phyloP scores from a whole-genome alignment of 805 yeast species.

The Cyberlindnera lachancei region DNA sequence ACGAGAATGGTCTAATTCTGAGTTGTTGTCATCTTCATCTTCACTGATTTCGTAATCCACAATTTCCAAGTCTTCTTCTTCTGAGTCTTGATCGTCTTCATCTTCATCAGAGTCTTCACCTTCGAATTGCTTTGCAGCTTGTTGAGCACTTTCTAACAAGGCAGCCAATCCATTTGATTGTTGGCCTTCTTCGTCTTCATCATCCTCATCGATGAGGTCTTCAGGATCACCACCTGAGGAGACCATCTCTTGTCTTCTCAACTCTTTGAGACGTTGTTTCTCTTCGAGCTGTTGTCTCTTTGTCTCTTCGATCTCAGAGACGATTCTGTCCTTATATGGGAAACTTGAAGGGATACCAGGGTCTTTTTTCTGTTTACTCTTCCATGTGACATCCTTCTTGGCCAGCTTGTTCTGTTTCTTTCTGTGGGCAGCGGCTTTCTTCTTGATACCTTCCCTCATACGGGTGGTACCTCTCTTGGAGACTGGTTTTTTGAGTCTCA shows the following conservation, averaged over 20 bases:
- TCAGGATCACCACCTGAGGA: slow-evolving; percentile 30
- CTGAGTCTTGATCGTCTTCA: slow-evolving; percentile 33
- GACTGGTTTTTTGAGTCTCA: slow-evolving; percentile 33
- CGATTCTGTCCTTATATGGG: slow-evolving; percentile 85
- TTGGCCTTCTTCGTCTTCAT: slow-evolving; percentile 33
- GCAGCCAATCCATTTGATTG: slow-evolving; percentile 59
- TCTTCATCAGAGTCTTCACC: slow-evolving; percentile 43
- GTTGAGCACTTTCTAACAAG: slow-evolving; percentile 80
- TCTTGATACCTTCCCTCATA: slow-evolving; percentile 92
- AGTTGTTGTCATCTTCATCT: slow-evolving; percentile 34
- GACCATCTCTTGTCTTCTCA: slow-evolving; percentile 33
- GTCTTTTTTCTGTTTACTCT: slow-evolving; percentile 72
- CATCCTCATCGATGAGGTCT: slow-evolving; percentile 30
- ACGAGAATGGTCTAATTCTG: slow-evolving; percentile 64
- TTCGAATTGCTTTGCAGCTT: slow-evolving; percentile 70
- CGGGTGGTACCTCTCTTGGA: slow-evolving; percentile 89
- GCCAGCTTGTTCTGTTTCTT: slow-evolving; percentile 76
- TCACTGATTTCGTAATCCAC: slow-evolving; percentile 43
- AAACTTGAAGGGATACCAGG: slow-evolving; percentile 93
- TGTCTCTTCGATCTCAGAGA: slow-evolving; percentile 61
- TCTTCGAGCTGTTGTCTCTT: slow-evolving; percentile 50
- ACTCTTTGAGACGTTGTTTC: slow-evolving; percentile 43
- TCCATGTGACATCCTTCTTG: slow-evolving; percentile 93
- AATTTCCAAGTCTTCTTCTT: slow-evolving; percentile 37
- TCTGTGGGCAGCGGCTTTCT: slow-evolving; percentile 88